These are phyloP conservation scores for Populus hybrid DNA, from an alignment of 441 rosid species.

Conservation along the genomic window DNA sequence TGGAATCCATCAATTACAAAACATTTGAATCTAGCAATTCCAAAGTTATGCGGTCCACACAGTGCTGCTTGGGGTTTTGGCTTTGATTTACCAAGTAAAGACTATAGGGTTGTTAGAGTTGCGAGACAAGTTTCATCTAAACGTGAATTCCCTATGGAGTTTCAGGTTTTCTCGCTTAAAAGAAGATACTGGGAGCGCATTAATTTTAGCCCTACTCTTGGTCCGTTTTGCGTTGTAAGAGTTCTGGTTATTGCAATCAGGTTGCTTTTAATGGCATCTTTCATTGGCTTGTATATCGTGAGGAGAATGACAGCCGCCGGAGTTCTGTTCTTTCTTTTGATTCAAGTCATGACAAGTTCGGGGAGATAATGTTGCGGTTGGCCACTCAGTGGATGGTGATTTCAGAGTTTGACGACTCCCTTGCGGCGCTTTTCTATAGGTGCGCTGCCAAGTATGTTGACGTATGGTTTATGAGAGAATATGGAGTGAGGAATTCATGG, in stretches of 20 bases:
- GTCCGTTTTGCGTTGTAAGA: conserved; percentile 1
- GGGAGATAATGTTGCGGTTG: conserved; percentile 11
- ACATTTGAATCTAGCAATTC: background rate
- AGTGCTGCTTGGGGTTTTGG: conserved; percentile 1
- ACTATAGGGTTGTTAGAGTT: conserved; percentile 16
- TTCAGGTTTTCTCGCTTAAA: conserved; percentile 7
- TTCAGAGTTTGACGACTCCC: conserved; percentile 11
- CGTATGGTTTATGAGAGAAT: conserved; percentile 20
- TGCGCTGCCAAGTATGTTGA: background rate
- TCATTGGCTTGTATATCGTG: conserved; percentile 9
- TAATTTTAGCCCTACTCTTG: background rate
- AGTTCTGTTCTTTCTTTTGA: conserved; percentile 12
- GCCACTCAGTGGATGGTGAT: conserved; percentile 3
- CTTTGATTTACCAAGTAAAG: conserved; percentile 1
- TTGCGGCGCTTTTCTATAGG: background rate
- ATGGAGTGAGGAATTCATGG: conserved; percentile 16
- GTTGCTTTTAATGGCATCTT: conserved; percentile 11
- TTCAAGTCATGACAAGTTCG: background rate
- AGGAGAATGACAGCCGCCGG: background rate
- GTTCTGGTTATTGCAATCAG: background rate
- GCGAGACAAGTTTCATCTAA: background rate
- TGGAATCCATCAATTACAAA: conserved; percentile 7
- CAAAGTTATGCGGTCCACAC: background rate
- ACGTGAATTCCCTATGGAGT: background rate
- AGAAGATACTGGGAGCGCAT: background rate